A percentile compares a stretch with the other conserved stretches of the same genome.
Conservation (phyloP, 805 yeast genomes). For the Suhomyces sp. region DNA sequence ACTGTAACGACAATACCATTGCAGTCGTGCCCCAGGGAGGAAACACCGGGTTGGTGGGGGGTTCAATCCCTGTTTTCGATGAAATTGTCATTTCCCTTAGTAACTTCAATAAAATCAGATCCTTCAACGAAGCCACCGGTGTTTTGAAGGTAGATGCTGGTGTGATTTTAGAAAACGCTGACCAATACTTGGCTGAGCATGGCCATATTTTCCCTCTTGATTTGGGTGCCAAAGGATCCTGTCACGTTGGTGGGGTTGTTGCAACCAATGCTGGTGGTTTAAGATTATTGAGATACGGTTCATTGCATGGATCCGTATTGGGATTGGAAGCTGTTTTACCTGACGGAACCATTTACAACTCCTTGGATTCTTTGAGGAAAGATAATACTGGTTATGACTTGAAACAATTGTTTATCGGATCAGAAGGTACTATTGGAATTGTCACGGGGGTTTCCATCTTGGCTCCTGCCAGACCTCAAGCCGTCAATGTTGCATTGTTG, state of each 20-base stretch:
- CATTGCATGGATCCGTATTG: slow-evolving; percentile 86
- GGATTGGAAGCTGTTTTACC: slow-evolving; percentile 94
- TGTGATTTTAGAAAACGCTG: slow-evolving; percentile 82
- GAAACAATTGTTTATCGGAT: slow-evolving; percentile 89
- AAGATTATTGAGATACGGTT: slow-evolving; percentile 82
- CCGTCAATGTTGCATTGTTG: slow-evolving; percentile 83
- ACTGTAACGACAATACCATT: slow-evolving; percentile 72
- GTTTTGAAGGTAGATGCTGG: slow-evolving; percentile 90
- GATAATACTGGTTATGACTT: slow-evolving; percentile 95
- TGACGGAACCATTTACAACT: slow-evolving; percentile 77
- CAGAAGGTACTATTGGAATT: slow-evolving; percentile 90
- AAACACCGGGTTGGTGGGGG: slow-evolving; percentile 94
- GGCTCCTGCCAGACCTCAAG: slow-evolving; percentile 85
- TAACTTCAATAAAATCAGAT: slow-evolving; percentile 71
- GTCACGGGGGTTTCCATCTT: slow-evolving; percentile 87
- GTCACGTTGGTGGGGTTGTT: slow-evolving; percentile 92
- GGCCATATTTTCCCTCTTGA: slow-evolving; percentile 92
- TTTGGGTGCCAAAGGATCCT: slow-evolving; percentile 94
- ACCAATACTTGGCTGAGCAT: slow-evolving; percentile 68
- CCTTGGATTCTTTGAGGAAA: slow-evolving; percentile 83
- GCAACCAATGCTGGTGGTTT: slow-evolving; percentile 97
- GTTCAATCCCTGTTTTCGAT: slow-evolving; percentile 88
- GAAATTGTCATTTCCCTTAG: slow-evolving; percentile 76
- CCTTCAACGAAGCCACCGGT: slow-evolving; percentile 81
- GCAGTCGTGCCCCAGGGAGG: slow-evolving; percentile 98